phyloP scores from a whole-genome alignment of 2,329 filamentous ascomycete genomes.

The Harringtonia lauricola region DNA sequence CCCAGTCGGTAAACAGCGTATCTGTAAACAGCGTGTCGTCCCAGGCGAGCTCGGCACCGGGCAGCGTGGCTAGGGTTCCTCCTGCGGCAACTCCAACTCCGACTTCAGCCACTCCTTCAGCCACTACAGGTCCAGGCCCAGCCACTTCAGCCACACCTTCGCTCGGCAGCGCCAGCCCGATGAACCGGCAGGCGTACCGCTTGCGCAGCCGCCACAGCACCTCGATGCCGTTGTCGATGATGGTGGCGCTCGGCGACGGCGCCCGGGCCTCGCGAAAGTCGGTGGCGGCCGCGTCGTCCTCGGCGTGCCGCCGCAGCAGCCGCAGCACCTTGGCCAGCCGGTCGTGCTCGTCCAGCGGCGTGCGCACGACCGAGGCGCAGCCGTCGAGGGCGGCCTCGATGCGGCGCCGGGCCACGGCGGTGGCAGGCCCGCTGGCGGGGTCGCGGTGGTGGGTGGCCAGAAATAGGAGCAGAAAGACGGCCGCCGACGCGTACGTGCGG shows the following conservation, averaged over 20 bases:
- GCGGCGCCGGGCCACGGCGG: neutral
- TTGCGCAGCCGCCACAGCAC: slow-evolving; percentile 1
- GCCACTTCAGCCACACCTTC: no score
- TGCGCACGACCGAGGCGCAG: neutral
- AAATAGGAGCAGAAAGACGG: neutral
- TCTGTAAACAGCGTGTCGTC: slow-evolving; percentile 1
- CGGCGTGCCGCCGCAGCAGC: neutral
- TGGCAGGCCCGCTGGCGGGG: neutral
- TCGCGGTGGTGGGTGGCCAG: neutral
- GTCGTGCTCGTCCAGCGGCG: neutral
- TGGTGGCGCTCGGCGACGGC: neutral
- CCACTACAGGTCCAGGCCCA: no score
- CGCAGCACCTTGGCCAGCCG: neutral
- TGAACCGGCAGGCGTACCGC: neutral
- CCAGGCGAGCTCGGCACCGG: neutral
- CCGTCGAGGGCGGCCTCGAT: neutral
- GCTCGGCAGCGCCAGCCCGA: neutral
- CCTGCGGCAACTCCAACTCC: no score
- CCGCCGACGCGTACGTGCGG: neutral
- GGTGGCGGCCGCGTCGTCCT: neutral
- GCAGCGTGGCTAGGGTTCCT: neutral
- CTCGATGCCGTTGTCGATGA: slow-evolving; percentile 3
- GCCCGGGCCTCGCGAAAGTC: neutral
- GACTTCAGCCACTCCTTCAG: no score
- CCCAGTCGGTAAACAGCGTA: slow-evolving; percentile 3